Evolutionary conservation across 73 alveolate genomes (phyloP).

Genomic region (Tetrahymena borealis): DNA sequence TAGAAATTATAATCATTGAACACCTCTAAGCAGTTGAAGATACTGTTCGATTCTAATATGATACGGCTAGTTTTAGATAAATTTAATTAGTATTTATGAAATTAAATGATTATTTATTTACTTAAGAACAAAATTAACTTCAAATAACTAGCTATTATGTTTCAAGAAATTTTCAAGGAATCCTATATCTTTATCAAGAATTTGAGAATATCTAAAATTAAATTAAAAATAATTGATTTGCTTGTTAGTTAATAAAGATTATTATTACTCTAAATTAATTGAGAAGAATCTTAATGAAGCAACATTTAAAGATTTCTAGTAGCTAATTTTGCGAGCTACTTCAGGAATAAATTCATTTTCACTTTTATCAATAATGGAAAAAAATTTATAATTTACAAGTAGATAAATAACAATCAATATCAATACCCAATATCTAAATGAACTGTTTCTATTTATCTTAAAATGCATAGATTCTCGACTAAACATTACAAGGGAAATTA

Average conservation of each 20-base stretch:
- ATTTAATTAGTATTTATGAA: no score
- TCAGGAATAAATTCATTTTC: not conserved
- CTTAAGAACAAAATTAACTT: not conserved
- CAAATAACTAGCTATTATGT: not conserved
- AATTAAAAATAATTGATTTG: not conserved
- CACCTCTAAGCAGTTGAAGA: no score
- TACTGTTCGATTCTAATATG: no score
- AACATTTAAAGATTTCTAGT: not conserved
- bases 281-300: not conserved
- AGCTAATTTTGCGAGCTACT: not conserved
- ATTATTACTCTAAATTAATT: not conserved
- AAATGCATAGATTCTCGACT: not conserved
- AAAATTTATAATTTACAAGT: not conserved
- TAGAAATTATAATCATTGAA: no score
- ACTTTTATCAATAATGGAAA: not conserved
- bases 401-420: not conserved
- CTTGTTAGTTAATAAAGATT: not conserved
- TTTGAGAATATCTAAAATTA: not conserved
- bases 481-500: not conserved
- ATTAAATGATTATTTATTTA: not conserved
- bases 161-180: not conserved
- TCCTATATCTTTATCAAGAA: not conserved
- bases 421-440: not conserved
- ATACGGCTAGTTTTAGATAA: no score
- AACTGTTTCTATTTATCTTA: not conserved